Base-by-base conservation (phyloP, 352 stramenopile species). In the Thalassiosira oceanica region DNA sequence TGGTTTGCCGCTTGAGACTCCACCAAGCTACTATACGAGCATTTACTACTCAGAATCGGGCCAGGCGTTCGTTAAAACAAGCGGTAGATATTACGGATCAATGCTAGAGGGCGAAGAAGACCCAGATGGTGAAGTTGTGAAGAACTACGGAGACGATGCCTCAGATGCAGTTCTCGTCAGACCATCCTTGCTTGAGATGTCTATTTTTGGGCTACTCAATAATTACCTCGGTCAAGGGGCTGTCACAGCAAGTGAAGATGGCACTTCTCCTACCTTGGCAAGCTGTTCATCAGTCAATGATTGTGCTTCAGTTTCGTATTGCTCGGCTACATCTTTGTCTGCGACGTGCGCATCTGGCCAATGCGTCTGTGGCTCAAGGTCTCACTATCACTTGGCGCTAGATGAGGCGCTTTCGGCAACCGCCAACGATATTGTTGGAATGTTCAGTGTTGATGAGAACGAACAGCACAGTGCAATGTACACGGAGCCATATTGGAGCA, bases 401-500 rank as follows among this genome's bases (percentile, higher is more conserved):
- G 83, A 90, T 45, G 74, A 87, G 72, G 73, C 74, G 0, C 15
- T 90, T 5, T 42, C 48, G 36, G 29, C 82, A n/a, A 65, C 76
- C 20, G 33, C 68, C 11, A 82, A 83, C 39, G 79, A 77, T 37
- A 35, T 21, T 21, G 63, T 75, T n/a, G 73, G 80, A 42, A 78
- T 60, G 15, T 90, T 88, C 69, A 49, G 64, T 20, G 44, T 84
- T 15, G 43, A 57, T 1, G 52, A 52, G 8, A 65, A 76, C 27
- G 52, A 71, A 31, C 74, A 71, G 15, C 29, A 83, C 2, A 87
- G 66, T 71, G 57, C 79, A 44, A 42, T 90, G 49, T 88, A 77
- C 41, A 85, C 80, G 3, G 83, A 90, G 65, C 83, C 83, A n/a
- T 87, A 74, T 53, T 90, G 83, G 83, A 77, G 57, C 10, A 70